Base-by-base conservation (phyloP, 2,329 filamentous ascomycete genomes). In the Pseudovirgaria hyperparasitica region DNA sequence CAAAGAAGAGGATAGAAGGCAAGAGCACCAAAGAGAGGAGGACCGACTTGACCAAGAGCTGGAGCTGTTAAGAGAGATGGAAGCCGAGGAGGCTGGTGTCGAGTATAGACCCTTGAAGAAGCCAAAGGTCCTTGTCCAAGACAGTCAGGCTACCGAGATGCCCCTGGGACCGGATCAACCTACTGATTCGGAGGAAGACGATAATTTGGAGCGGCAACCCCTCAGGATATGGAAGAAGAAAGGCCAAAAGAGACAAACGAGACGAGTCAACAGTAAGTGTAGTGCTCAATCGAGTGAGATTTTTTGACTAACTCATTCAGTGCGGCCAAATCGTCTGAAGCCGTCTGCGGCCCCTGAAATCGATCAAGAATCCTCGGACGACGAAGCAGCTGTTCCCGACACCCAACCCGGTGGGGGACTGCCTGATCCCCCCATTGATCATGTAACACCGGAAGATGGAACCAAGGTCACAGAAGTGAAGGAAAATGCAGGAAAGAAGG, bases 201-300 rank as follows among this genome's bases (percentile, higher is more conserved):
- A 69, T n/a, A 65, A 60, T 27, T 60, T 59, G n/a, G 57, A 72
- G 40, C 72, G 72, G 2, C 62, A 68, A 35, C 73, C 73, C 3
- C 48, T 73, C 19, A 70, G 65, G 28, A 54, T 70, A 2, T 87
- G 69, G 61, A 87, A 86, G 63, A 90, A 90, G 67, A 82, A 81
- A 59, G 81, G 80, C 0, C 69, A 81, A 48, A 90, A 90, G 60
- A 65, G 82, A 34, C 82, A 80, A 29, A 87, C 82, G 3, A 64
- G 75, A 35, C 61, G 65, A 25, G 64, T 70, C 29, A 84, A 75
- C 33, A 81, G 49, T 50, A 35, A 38, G 41, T 36, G 13, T 29
- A 29, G 29, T 17, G 29, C 36, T 25, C 13, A 16, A 23, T 4
- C n/a, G 14, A 22, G 5, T 3, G 20, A 11, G n/a, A 18, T 23